Evolutionary conservation across 1,139 yeast species (phyloP), one percentile per base, ranked within the genome.

Genomic region (Pichia sp.): DNA sequence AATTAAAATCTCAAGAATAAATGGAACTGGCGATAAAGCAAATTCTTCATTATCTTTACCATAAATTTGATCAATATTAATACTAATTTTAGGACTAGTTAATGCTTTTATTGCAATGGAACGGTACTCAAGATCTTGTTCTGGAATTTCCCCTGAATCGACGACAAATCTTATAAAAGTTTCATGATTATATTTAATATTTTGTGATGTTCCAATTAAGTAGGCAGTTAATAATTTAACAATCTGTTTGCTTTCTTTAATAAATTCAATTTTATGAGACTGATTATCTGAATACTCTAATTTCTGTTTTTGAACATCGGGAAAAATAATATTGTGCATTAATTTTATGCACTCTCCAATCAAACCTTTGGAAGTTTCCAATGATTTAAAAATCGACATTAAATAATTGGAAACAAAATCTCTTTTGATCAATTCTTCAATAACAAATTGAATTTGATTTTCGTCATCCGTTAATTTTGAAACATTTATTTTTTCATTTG

Each of bases 1-100:
- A n/a, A 55, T 52, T 5, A 76, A 53, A 7, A 74, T 57, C 55
- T 77, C 82, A 4, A 69, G 59, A 38, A 78, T 59, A 49, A 75
- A 76, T 1, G 80, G 78, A 6, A 76, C 57, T 16, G 72, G 58
- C 0, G 76, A 67, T 20, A 65, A 58, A 3, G 67, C 56, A 41
- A 70, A 73, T 43, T 64, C 68, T 44, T 69, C 68, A 11, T 66
- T 60, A 8, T 36, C 24, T 7, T 65, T 59, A 6, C 34, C 39
- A 53, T 74, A 73, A 0, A 72, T 63, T n/a, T 54, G 22, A 16
- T 56, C 51, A 0, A 71, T 69, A 51, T 76, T 65, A 28, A 65
- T 69, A 33, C 71, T 66, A 4, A 74, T 68, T 25, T 74, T 58
- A 20, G 78, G 63, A 42, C 69, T 67, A 0, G 79, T 71, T 23